Evolutionary conservation across 2,329 filamentous ascomycete species (phyloP).

Genomic region (Venturiaceae sp.): DNA sequence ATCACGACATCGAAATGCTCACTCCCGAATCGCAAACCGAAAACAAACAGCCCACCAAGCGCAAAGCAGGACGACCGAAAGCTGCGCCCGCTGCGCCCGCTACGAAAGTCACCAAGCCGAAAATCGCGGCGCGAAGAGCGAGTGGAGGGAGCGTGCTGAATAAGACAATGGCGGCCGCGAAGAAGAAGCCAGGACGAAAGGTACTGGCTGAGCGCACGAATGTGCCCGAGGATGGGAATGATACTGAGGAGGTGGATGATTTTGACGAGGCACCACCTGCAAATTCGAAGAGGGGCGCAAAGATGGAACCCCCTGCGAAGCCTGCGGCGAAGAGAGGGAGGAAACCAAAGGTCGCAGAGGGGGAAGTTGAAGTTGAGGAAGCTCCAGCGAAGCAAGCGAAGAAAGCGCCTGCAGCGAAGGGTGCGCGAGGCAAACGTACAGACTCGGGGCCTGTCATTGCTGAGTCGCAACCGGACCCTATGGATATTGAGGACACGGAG

Average conservation of each 20-base stretch:
- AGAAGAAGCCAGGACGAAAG: conserved; percentile 25
- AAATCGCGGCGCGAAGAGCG: conserved; percentile 24
- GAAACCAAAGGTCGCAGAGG: neutral
- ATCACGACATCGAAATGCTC: conserved; percentile 22
- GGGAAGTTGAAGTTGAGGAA: conserved; percentile 12
- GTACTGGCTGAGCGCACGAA: conserved; percentile 28
- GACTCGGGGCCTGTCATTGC: conserved; percentile 23
- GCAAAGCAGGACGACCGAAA: conserved; percentile 10
- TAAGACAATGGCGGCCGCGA: conserved; percentile 20
- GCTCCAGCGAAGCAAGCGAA: conserved; percentile 18
- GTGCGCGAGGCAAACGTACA: conserved; percentile 13
- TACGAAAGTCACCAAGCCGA: conserved; percentile 22
- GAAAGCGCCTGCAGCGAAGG: conserved; percentile 18
- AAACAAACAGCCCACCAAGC: conserved; percentile 16
- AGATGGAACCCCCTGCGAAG: neutral
- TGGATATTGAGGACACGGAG: conserved; percentile 25
- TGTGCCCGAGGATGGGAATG: conserved; percentile 26
- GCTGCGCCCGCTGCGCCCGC: conserved; percentile 14
- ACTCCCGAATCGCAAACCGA: conserved; percentile 31
- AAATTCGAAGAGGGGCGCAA: conserved; percentile 1
- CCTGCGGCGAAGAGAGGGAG: neutral
- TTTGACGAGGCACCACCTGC: conserved; percentile 15
- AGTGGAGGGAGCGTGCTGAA: conserved; percentile 22
- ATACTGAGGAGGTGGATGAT: conserved; percentile 34
- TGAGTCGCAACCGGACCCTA: conserved; percentile 35